A percentile compares a stretch with the other conserved stretches of the same genome.
These are phyloP conservation scores for Tricholoma terreum DNA, from an alignment of 768 basidiomycete genomes.

Conservation along the genomic window DNA sequence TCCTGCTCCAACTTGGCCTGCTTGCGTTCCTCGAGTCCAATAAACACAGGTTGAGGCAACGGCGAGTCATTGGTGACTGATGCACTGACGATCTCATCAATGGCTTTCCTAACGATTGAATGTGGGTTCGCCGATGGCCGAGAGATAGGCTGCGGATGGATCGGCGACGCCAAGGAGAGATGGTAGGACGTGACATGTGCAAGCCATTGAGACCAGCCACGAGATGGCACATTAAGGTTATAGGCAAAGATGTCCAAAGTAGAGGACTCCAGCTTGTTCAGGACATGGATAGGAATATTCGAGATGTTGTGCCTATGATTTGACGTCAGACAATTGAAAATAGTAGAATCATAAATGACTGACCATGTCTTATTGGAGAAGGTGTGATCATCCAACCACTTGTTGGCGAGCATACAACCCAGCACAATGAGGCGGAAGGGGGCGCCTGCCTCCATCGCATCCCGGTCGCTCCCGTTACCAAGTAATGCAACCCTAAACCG, in stretches of 20 bases:
- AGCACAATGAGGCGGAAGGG: slow-evolving; percentile 75
- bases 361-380: slow-evolving; percentile 90
- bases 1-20: slow-evolving; percentile 49
- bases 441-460: slow-evolving; percentile 52
- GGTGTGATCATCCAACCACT: slow-evolving; percentile 86
- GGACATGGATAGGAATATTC: slow-evolving; percentile 61
- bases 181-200: slow-evolving; percentile 64
- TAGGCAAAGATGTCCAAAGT: slow-evolving; percentile 69
- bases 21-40: slow-evolving; percentile 66
- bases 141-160: slow-evolving; percentile 71
- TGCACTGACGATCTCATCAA: slow-evolving; percentile 66
- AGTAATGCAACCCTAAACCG: slow-evolving; percentile 65
- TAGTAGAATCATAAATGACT: slow-evolving; percentile 18
- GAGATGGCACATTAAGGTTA: slow-evolving; percentile 63
- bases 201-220: slow-evolving; percentile 73
- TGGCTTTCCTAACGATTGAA: slow-evolving; percentile 60
- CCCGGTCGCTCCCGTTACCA: slow-evolving; percentile 44
- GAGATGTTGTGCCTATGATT: slow-evolving; percentile 73
- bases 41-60: slow-evolving; percentile 62
- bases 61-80: slow-evolving; percentile 31
- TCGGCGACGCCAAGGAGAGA: slow-evolving; percentile 53
- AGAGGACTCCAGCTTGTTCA: slow-evolving; percentile 71
- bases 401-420: slow-evolving; percentile 84
- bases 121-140: slow-evolving; percentile 73
- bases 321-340: slow-evolving; percentile 7